These are phyloP conservation scores for Candida glaebosa DNA, from an alignment of 805 yeast species.

Conservation along the genomic window DNA sequence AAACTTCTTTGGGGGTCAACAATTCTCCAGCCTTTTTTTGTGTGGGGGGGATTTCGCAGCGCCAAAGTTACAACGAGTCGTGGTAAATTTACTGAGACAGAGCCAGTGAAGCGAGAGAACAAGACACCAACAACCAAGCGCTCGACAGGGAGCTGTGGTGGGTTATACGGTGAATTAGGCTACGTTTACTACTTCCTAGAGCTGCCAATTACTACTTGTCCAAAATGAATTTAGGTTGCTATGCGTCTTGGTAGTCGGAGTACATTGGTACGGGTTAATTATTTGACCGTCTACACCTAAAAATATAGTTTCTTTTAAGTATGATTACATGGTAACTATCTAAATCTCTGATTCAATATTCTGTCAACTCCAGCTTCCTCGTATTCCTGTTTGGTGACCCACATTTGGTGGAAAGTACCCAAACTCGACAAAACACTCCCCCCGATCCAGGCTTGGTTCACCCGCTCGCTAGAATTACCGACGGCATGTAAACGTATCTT, in stretches of 20 bases:
- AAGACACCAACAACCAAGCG: no score
- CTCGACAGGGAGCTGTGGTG: no score
- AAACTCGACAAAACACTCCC: conserved; percentile 84
- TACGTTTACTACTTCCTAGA: no score
- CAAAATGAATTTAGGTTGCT: not conserved
- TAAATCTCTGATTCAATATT: conserved; percentile 75
- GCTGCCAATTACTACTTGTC: no score
- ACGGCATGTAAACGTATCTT: conserved; percentile 80
- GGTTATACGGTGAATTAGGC: no score
- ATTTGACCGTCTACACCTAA: not conserved
- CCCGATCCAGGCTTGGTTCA: conserved; percentile 85
- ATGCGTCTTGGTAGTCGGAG: not conserved
- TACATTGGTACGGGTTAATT: conserved; percentile 1
- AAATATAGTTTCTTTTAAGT: not conserved
- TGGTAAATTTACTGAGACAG: no score
- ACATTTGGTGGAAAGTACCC: conserved; percentile 92
- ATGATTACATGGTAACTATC: conserved; percentile 37
- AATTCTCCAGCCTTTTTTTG: not conserved
- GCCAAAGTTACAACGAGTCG: not conserved
- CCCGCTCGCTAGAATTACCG: conserved; percentile 75
- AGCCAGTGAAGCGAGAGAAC: no score
- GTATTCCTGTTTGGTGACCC: conserved; percentile 87
- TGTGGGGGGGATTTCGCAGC: not conserved
- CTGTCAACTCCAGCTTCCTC: conserved; percentile 86
- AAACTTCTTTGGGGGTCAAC: conserved; percentile 1